phyloP scores from a whole-genome alignment of 208 protist species.

The Acanthamoeba triangularis region DNA sequence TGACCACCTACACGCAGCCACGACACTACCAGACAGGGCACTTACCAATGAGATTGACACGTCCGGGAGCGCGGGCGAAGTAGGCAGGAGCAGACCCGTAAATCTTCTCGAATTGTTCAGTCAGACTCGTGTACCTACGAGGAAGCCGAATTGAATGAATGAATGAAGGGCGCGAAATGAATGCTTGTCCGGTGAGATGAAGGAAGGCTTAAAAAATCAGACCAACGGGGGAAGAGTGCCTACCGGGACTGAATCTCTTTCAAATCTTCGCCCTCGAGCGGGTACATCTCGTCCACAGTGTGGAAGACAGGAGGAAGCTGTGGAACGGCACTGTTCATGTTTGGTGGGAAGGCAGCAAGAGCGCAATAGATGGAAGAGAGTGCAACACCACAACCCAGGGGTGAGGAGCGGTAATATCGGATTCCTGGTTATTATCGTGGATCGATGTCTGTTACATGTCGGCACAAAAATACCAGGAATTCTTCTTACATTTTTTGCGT shows the following conservation, averaged over 20 bases:
- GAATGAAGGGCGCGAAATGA: background rate
- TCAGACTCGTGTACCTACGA: conserved; percentile 5
- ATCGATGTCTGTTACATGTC: background rate
- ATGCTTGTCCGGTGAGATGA: background rate
- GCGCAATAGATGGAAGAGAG: background rate
- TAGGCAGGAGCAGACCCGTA: conserved; percentile 47
- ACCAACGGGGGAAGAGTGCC: background rate
- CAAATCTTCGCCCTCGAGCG: conserved; percentile 35
- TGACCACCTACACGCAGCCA: background rate
- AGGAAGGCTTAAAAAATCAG: background rate
- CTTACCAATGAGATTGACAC: conserved; percentile 75
- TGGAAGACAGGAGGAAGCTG: background rate
- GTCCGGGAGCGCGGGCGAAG: conserved; percentile 74
- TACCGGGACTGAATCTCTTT: conserved; percentile 1
- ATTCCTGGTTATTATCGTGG: background rate
- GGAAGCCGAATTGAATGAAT: background rate
- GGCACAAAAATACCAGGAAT: background rate
- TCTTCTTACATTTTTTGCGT: background rate
- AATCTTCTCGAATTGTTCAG: conserved; percentile 1
- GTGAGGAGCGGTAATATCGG: background rate
- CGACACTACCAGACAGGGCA: background rate
- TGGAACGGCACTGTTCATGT: background rate
- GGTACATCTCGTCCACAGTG: conserved; percentile 35
- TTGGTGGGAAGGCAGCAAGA: background rate
- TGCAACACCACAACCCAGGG: background rate